These are phyloP conservation scores for Plasmodium billcollinsi DNA, from an alignment of 169 alveolate species.

Conservation along the genomic window DNA sequence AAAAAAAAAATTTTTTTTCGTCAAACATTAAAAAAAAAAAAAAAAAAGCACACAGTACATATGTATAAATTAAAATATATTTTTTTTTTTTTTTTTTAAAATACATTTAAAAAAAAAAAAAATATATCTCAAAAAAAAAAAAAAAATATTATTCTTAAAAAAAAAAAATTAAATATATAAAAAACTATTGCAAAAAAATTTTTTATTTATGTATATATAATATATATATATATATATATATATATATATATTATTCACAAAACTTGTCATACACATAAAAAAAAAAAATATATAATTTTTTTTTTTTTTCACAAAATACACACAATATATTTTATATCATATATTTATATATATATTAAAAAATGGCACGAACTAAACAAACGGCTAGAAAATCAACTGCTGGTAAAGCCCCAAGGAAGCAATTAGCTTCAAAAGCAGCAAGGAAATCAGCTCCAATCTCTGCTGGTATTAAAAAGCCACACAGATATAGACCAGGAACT, in stretches of 20 bases:
- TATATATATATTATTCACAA: not conserved
- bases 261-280: constrained; percentile 37
- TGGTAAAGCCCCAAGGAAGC: constrained; percentile 98
- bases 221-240: not conserved
- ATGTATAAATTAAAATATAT: too few relatives aligned
- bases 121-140: not conserved
- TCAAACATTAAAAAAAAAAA: constrained; percentile 21
- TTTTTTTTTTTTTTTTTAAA: not conserved
- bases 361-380: constrained; percentile 98
- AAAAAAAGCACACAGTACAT: constrained; percentile 2
- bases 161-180: constrained; percentile 16
- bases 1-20: constrained; percentile 10
- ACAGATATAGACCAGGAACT: constrained; percentile 98
- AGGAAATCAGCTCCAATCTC: constrained; percentile 95
- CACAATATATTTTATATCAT: constrained; percentile 5
- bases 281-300: not conserved
- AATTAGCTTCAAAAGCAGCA: constrained; percentile 97
- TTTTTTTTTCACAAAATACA: constrained; percentile 9
- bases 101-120: constrained; percentile 12
- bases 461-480: constrained; percentile 95
- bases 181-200: constrained; percentile 16
- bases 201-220: constrained; percentile 19
- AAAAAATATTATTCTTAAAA: not conserved
- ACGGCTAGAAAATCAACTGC: constrained; percentile 98
- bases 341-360: constrained; percentile 8